Base-by-base conservation (phyloP, 1,284 basidiomycete genomes). In the Acaromyces ingoldii region DNA sequence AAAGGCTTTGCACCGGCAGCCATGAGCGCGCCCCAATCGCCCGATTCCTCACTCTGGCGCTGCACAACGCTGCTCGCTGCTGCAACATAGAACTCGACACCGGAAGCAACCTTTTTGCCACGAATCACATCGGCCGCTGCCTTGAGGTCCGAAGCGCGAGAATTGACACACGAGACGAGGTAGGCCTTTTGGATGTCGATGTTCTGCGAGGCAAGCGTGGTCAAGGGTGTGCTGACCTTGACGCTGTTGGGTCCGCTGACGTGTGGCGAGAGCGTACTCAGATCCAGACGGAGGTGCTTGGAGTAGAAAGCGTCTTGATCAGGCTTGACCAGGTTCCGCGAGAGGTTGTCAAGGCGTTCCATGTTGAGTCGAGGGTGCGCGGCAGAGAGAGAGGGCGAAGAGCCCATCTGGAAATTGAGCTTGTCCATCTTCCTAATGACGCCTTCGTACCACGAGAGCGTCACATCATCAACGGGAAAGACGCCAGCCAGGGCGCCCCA, bases 161-260 rank as follows among this genome's bases (percentile, higher is more conserved):
- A 92, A 78, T 99, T 99, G 60, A 95, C 97, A 77, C 93, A 99
- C 59, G 89, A 92, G 42, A 99, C 90, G 48, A 99, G 88, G 78
- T 99, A 99, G 0, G 93, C 93, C 77, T 99, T 99, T 73, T 98
- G 83, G 75, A 99, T 96, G 24, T 82, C 79, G 65, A 98, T 88
- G 29, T 82, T 82, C 37, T 82, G 79, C 38, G 83, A 78, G 68
- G 88, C 84, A 17, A 99, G 83, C 36, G 82, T 80, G 4, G 91
- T 86, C 0, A 99, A 82, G 0, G 93, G 89, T 0, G 87, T 97
- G 15, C 91, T 88, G 31, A 97, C 78, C 77, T 99, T 99, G 77
- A 98, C 95, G 67, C 89, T 91, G 78, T 98, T 98, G 10, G 93
- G 93, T 2, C 93, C 93, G 13, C 91, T 93, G 30, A 96, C 87